These are phyloP conservation scores for Tremellales sp. DNA, from an alignment of 1,284 basidiomycete species.

Conservation along the genomic window DNA sequence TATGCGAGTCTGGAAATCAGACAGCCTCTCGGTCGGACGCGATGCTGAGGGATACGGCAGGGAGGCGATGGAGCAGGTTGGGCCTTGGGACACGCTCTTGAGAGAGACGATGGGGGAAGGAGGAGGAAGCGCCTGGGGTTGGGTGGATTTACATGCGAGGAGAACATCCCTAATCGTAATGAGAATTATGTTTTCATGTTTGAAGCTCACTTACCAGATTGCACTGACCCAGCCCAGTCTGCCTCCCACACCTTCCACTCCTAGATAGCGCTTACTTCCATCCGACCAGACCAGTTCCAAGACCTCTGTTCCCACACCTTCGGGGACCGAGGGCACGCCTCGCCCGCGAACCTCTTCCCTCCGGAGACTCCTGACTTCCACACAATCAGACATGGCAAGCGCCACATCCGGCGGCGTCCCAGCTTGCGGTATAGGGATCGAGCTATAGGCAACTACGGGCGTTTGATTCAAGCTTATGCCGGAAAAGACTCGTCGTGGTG, in stretches of 20 bases:
- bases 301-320: constrained; percentile 38
- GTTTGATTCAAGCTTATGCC: constrained; percentile 9
- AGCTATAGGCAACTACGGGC: constrained; percentile 24
- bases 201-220: constrained; percentile 33
- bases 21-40: constrained; percentile 4
- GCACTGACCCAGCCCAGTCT: constrained; percentile 42
- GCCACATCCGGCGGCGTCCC: constrained; percentile 24
- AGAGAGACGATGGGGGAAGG: constrained; percentile 19
- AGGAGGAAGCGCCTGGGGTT: constrained; percentile 20
- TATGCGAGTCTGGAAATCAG: constrained; percentile 16
- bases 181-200: background rate
- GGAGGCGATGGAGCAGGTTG: constrained; percentile 4
- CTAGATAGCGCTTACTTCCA: constrained; percentile 37
- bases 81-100: background rate
- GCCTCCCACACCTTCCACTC: constrained; percentile 40
- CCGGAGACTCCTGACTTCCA: constrained; percentile 38
- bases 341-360: constrained; percentile 36
- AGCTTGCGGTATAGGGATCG: constrained; percentile 24
- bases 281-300: constrained; percentile 40
- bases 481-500: constrained; percentile 20
- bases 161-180: constrained; percentile 33
- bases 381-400: constrained; percentile 35
- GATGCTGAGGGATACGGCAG: constrained; percentile 5
- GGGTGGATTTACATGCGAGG: constrained; percentile 28
- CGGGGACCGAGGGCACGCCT: constrained; percentile 33